These are phyloP conservation scores for Datura wrightii DNA, from an alignment of 257 asterid genomes.

Conservation along the genomic window DNA sequence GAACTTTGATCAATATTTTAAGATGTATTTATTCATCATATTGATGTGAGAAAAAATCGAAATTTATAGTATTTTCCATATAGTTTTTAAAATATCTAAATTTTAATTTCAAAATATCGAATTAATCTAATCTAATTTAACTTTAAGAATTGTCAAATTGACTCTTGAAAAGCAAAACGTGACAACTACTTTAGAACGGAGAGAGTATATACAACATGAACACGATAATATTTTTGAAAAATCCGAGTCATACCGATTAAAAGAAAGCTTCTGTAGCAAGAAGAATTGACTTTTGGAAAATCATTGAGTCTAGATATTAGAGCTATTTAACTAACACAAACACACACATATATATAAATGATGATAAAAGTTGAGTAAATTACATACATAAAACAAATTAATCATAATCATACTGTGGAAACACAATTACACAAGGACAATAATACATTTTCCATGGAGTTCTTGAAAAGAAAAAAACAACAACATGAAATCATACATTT, in stretches of 20 bases:
- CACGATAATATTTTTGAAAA: background rate
- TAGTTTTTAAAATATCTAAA: too few species aligned
- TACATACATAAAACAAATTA: background rate
- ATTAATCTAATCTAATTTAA: too few species aligned
- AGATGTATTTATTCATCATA: too few species aligned
- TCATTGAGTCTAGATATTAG: background rate
- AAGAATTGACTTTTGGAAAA: background rate
- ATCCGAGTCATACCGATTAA: background rate
- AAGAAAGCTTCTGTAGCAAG: background rate
- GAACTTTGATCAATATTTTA: too few species aligned
- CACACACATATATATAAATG: background rate
- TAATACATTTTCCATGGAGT: background rate
- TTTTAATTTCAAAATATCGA: too few species aligned
- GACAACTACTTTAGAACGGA: too few species aligned
- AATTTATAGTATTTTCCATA: too few species aligned
- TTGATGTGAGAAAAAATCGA: too few species aligned
- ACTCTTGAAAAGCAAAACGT: too few species aligned
- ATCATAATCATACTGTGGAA: too few species aligned
- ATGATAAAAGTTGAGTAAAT: background rate
- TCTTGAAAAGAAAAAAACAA: background rate
- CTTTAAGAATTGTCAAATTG: too few species aligned
- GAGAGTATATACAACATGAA: background rate
- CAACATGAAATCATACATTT: background rate
- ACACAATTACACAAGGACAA: background rate
- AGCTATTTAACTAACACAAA: background rate